phyloP scores from a whole-genome alignment of 2,329 filamentous ascomycete species.

The Chrysosphaeria jannelii region DNA sequence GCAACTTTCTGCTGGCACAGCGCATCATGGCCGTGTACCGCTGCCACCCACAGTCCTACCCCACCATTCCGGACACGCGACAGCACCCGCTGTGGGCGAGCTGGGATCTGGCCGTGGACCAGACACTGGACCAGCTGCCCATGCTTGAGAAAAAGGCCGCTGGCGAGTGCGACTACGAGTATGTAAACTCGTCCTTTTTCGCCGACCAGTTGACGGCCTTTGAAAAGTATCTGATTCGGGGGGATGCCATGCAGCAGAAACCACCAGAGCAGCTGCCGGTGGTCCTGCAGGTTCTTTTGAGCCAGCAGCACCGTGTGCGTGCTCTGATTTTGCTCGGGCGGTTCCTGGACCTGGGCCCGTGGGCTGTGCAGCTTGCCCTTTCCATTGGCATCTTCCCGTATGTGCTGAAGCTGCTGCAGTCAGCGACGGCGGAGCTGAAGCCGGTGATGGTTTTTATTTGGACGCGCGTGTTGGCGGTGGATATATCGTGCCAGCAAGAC shows the following conservation, averaged over 20 bases:
- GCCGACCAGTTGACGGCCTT: constrained; percentile 92
- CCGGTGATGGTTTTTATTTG: constrained; percentile 99
- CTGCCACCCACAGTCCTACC: constrained; percentile 79
- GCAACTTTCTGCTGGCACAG: constrained; percentile 84
- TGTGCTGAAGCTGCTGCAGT: constrained; percentile 88
- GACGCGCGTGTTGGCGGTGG: constrained; percentile 83
- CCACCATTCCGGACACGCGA: constrained; percentile 76
- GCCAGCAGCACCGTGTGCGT: constrained; percentile 75
- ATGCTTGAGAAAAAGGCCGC: constrained; percentile 52
- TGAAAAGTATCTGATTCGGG: constrained; percentile 71
- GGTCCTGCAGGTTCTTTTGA: constrained; percentile 79
- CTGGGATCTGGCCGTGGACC: constrained; percentile 91
- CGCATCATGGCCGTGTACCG: constrained; percentile 90
- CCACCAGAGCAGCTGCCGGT: constrained; percentile 87
- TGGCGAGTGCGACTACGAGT: constrained; percentile 55
- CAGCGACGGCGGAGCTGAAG: constrained; percentile 77
- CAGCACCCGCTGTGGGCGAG: constrained; percentile 89
- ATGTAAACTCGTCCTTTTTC: constrained; percentile 86
- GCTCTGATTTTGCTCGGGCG: constrained; percentile 76
- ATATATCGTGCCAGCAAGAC: constrained; percentile 77
- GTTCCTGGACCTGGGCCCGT: constrained; percentile 83
- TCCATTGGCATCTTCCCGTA: constrained; percentile 98
- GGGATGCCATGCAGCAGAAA: constrained; percentile 52
- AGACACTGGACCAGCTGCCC: constrained; percentile 71
- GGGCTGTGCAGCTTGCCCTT: constrained; percentile 91